Base-by-base conservation (phyloP, 768 basidiomycete species). In the Hygrophorus russula region DNA sequence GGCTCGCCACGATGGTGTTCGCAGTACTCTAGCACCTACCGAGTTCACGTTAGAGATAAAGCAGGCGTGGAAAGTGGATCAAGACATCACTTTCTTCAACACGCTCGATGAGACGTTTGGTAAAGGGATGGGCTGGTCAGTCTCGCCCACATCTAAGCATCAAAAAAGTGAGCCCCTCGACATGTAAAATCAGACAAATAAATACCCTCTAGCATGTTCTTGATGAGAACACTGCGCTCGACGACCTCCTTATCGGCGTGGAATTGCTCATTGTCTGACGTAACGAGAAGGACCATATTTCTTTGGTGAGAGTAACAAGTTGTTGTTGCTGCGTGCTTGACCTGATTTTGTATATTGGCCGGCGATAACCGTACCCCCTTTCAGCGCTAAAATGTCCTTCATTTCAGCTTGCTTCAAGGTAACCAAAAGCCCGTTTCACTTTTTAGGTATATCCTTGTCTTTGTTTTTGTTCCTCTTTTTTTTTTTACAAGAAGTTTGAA, bases 151-250 rank as follows among this genome's bases (percentile, higher is more conserved):
- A 66, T 97, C 92, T 96, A 42, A 44, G 45, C 46, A 50, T 37
- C 48, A 42, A 48, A 49, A 41, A 38, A 49, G 46, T 49, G 42
- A 27, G 42, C 46, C 39, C 38, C 15, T 49, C n/a, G n/a, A n/a
- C n/a, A n/a, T n/a, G n/a, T n/a, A 32, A 32, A 35, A 19, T 34
- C 40, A 44, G 39, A 30, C 41, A 46, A 46, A 31, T 5, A 54
- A 68, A 32, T 45, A 89, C 96, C 96, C 67, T 98, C 96, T 42
- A 98, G 84, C 96, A 99, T 97, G 73, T 96, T 94, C 74, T 94
- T 96, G 66, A 99, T 96, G 55, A 99, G 78, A 8, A 94, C 91
- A 49, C 80, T 84, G 62, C 96, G 87, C 68, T 93, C 88, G 44
- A 90, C 90, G 45, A 99, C 88, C 45, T 92, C 87, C 64, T 82